phyloP scores from a whole-genome alignment of 2,329 filamentous ascomycete genomes.

The Aspergillus persii region DNA sequence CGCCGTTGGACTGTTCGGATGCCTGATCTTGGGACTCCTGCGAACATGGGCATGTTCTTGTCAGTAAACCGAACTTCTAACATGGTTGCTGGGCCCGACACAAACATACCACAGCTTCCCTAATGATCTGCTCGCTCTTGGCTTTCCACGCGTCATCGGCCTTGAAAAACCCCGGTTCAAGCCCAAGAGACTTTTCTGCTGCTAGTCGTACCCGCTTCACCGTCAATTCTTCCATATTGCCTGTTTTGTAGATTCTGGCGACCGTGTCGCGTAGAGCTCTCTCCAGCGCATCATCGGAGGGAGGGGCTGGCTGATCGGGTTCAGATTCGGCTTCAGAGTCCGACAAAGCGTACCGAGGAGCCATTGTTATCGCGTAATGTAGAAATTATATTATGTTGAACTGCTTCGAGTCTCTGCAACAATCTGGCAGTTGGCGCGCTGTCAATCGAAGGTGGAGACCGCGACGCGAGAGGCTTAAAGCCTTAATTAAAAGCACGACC shows the following conservation, averaged over 20 bases:
- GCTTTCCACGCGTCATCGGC: constrained; percentile 53
- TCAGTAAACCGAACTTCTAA: neutral
- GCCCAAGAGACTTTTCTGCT: constrained; percentile 51
- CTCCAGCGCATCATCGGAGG: constrained; percentile 37
- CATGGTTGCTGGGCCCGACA: neutral
- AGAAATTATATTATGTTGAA: neutral
- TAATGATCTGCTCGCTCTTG: constrained; percentile 54
- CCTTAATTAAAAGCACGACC: neutral
- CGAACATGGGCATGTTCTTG: neutral
- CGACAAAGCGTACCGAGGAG: constrained; percentile 30
- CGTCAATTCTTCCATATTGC: constrained; percentile 53
- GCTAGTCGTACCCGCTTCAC: constrained; percentile 56
- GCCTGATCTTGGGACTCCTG: constrained; percentile 14
- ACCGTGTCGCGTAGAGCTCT: constrained; percentile 40
- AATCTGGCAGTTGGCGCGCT: neutral
- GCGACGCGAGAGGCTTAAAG: neutral
- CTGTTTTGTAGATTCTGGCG: constrained; percentile 33
- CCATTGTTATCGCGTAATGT: constrained; percentile 19
- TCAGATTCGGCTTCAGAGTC: constrained; percentile 33
- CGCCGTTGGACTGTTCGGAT: constrained; percentile 8
- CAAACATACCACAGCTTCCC: constrained; percentile 49
- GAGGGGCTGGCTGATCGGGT: constrained; percentile 22
- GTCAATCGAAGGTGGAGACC: neutral
- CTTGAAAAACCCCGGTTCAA: constrained; percentile 58
- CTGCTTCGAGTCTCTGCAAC: neutral